A percentile compares a stretch with the other conserved stretches of the same genome.
phyloP scores from a whole-genome alignment of 140 eudicot species.

The Flaveria floridana region DNA sequence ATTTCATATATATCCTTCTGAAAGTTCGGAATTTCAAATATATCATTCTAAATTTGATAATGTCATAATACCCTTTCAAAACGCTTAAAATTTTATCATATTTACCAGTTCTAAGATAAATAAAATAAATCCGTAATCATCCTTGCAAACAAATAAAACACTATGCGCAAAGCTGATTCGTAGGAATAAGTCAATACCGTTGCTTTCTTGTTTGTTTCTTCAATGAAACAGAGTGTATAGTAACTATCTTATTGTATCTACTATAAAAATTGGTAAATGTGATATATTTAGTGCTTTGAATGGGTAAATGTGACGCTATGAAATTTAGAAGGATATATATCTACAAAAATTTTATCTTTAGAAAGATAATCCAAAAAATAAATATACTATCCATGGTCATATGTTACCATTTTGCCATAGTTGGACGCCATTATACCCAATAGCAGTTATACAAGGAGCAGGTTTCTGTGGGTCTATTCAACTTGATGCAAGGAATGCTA shows the following conservation, averaged over 20 bases:
- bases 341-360: neutral
- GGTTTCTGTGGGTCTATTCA: conserved; percentile 67
- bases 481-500: conserved; percentile 45
- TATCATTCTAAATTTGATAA: neutral
- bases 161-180: neutral
- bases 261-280: neutral
- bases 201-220: neutral
- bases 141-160: neutral
- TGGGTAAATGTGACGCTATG: neutral
- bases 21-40: neutral
- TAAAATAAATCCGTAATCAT: too few relatives aligned
- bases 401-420: conserved; percentile 80
- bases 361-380: neutral
- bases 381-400: neutral
- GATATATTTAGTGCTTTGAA: conserved; percentile 1
- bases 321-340: neutral
- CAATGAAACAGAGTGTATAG: neutral
- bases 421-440: conserved; percentile 77
- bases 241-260: neutral
- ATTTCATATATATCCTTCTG: neutral
- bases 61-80: neutral
- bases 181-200: neutral
- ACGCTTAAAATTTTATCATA: neutral
- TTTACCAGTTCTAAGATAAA: neutral
- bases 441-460: conserved; percentile 74